Evolutionary conservation across 1,139 yeast genomes (phyloP).

Genomic region (Hansenula sp.): DNA sequence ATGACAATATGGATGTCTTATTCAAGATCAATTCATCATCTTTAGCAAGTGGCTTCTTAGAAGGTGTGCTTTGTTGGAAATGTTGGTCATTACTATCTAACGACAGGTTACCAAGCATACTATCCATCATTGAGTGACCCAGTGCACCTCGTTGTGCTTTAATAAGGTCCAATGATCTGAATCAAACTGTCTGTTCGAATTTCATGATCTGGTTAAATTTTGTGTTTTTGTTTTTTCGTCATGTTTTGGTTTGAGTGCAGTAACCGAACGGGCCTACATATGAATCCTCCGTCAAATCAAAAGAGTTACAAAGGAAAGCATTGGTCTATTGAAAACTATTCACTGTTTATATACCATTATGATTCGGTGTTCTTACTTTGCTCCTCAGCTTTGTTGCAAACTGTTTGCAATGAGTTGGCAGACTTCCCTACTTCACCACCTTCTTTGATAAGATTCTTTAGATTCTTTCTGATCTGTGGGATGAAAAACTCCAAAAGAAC

Average conservation of each 20-base stretch:
- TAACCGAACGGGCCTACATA: neutral
- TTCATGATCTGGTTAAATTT: neutral
- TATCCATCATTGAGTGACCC: no score
- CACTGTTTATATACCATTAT: neutral
- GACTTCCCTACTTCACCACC: conserved; percentile 73
- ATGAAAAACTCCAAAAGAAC: conserved; percentile 52
- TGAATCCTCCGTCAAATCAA: neutral
- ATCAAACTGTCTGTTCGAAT: neutral
- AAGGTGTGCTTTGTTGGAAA: neutral
- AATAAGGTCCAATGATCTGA: neutral
- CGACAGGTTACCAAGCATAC: neutral
- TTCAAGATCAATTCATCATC: conserved; percentile 6
- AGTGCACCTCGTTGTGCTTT: no score
- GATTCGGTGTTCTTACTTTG: neutral
- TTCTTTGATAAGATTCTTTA: conserved; percentile 53
- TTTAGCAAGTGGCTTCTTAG: neutral
- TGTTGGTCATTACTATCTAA: neutral
- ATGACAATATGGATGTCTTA: conserved; percentile 6
- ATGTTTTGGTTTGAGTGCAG: conserved; percentile 1
- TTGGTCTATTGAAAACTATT: neutral
- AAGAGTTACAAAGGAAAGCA: neutral
- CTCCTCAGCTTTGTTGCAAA: conserved; percentile 12
- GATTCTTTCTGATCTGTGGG: conserved; percentile 46
- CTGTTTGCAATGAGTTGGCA: conserved; percentile 35
- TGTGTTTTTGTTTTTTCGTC: neutral